A percentile compares a stretch with the other conserved stretches of the same genome.
Evolutionary conservation across 495 filamentous ascomycete genomes (phyloP).

Genomic region (Halenospora varia): DNA sequence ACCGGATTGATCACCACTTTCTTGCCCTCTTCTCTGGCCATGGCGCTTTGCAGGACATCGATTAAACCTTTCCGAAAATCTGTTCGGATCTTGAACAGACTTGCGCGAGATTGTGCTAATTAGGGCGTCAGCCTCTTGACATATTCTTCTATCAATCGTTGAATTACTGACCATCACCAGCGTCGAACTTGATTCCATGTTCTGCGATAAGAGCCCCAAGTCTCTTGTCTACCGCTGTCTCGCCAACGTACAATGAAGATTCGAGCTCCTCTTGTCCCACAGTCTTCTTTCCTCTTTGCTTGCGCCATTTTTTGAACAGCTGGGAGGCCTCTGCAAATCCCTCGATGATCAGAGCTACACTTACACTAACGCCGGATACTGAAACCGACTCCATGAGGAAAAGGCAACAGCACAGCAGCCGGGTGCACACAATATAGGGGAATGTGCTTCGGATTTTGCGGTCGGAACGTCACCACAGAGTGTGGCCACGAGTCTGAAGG

Average conservation of each 20-base stretch:
- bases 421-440: not conserved
- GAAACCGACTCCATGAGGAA: constrained; percentile 7
- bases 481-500: not conserved
- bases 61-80: constrained; percentile 7
- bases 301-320: constrained; percentile 12
- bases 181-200: constrained; percentile 12
- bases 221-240: constrained; percentile 4
- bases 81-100: constrained; percentile 10
- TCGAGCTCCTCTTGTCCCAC: constrained; percentile 16
- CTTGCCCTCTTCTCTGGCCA: constrained; percentile 3
- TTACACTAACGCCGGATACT: not conserved
- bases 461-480: too few species aligned
- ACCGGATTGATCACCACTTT: not conserved
- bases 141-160: not conserved
- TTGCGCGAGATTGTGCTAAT: constrained; percentile 10
- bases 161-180: constrained; percentile 11
- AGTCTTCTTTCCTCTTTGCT: constrained; percentile 10
- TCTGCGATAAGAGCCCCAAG: not conserved
- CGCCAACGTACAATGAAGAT: constrained; percentile 1
- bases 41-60: constrained; percentile 6
- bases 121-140: constrained; percentile 9
- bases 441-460: not conserved
- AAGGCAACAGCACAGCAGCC: not conserved
- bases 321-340: constrained; percentile 10
- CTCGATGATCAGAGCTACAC: constrained; percentile 7